These are phyloP conservation scores for Oemleria cerasiformis DNA, from an alignment of 306 rosid species.

Conservation along the genomic window DNA sequence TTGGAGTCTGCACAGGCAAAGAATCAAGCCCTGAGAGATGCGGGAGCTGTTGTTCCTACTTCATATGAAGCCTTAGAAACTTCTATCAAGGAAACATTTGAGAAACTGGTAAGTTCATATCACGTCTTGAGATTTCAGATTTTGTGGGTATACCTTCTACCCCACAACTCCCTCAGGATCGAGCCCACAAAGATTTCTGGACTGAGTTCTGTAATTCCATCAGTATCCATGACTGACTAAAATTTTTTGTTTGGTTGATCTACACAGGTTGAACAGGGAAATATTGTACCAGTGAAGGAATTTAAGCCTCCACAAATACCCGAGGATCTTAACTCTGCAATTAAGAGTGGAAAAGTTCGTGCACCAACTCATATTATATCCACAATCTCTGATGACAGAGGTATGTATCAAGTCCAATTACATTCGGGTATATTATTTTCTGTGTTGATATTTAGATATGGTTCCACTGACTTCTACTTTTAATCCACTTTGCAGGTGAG, in stretches of 20 bases:
- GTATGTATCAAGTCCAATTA: slow-evolving; percentile 33
- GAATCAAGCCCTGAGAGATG: slow-evolving; percentile 89
- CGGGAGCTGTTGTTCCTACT: slow-evolving; percentile 97
- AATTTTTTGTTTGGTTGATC: slow-evolving; percentile 11
- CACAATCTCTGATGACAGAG: slow-evolving; percentile 99
- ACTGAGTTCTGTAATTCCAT: slow-evolving; percentile 4
- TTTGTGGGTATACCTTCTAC: too few relatives aligned
- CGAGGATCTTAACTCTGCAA: slow-evolving; percentile 81
- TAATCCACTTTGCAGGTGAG: slow-evolving; percentile 65
- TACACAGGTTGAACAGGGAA: slow-evolving; percentile 63
- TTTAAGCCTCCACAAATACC: slow-evolving; percentile 92
- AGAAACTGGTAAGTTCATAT: slow-evolving; percentile 63
- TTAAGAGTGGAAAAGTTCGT: slow-evolving; percentile 95
- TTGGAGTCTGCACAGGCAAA: slow-evolving; percentile 98
- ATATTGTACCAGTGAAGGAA: slow-evolving; percentile 77
- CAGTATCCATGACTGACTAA: background rate
- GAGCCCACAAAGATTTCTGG: background rate
- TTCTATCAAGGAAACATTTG: slow-evolving; percentile 77
- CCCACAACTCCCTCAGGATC: too few relatives aligned
- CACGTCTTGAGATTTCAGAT: slow-evolving; percentile 14
- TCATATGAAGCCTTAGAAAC: slow-evolving; percentile 84
- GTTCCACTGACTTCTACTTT: slow-evolving; percentile 22
- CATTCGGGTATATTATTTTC: slow-evolving; percentile 6
- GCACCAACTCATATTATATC: slow-evolving; percentile 98
- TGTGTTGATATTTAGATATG: slow-evolving; percentile 7